Base-by-base conservation (phyloP, 148 eudicot species). In the Tetragonia tetragonoides region DNA sequence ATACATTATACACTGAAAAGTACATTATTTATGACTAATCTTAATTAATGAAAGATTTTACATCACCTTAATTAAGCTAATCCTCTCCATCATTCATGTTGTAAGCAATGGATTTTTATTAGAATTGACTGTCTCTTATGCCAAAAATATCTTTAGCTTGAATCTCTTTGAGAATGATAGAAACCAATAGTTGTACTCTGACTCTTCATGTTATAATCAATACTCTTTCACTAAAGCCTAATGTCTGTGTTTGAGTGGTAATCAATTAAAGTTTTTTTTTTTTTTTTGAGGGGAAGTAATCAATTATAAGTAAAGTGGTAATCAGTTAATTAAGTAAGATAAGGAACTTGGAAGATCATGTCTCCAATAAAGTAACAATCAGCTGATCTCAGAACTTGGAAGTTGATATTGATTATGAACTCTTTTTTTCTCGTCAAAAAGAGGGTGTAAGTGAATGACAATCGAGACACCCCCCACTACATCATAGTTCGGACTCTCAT, bases 141-240 rank as follows among this genome's bases (percentile, higher is more conserved):
- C 72, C 61, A 64, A 68, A 37, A 61, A 68, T 82, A 68, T 74
- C 75, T 56, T 3, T 56, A 3, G 49, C 53, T 62, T 78, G 81
- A 53, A 68, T 74, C 75, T 78, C 56, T 42, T 53, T 68, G 75
- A 73, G 64, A 68, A 68, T 17, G 77, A 77, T 57, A 59, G 66
- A 74, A 38, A 49, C 78, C 79, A 81, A 75, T 75, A 70, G 59
- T 49, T 44, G 57, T 69, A 34, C 4, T 37, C 15, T 4, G 42
- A 28, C 34, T 28, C 34, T 23, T 40, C 18, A 78, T 63, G 62
- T 78, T n/a, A 57, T 34, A 56, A 70, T 46, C n/a, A 12, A 5
- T 42, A 24, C 23, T 70, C 24, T 21, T 0, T 46, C 15, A 21
- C n/a, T 2, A n/a, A 41, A 67, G 71, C 1, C 40, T 46, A 10